Conservation (phyloP, 139 green algal genomes). For the Chloropicon primus region DNA sequence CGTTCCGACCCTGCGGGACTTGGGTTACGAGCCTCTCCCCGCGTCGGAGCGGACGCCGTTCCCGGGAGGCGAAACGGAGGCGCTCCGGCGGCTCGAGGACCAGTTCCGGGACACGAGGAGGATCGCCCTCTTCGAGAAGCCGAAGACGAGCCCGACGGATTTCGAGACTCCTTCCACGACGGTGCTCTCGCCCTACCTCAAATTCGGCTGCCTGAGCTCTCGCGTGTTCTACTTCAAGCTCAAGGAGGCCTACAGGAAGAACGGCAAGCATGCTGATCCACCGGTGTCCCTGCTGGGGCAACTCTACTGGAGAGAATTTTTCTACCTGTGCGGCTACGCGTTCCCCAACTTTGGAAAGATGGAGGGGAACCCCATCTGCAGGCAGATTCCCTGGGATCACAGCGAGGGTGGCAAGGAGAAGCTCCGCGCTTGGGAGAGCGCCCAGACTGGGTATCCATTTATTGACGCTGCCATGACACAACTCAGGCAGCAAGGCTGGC, state of each 20-base stretch:
- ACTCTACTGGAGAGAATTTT: constrained; percentile 66
- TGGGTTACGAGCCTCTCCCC: constrained; percentile 33
- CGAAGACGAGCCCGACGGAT: constrained; percentile 7
- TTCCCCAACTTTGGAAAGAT: constrained; percentile 73
- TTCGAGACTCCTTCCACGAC: constrained; percentile 52
- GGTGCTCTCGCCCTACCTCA: constrained; percentile 78
- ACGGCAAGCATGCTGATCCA: constrained; percentile 52
- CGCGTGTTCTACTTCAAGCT: constrained; percentile 15
- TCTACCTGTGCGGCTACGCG: constrained; percentile 37
- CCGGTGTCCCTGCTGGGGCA: constrained; percentile 65
- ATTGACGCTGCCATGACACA: constrained; percentile 90
- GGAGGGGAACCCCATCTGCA: constrained; percentile 78
- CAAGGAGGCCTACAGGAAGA: constrained; percentile 12
- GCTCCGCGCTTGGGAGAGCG: constrained; percentile 27
- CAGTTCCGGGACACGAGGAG: constrained; percentile 27
- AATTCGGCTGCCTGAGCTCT: constrained; percentile 49
- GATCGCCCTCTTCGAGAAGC: constrained; percentile 38
- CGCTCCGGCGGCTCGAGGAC: constrained; percentile 38
- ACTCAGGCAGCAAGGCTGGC: constrained; percentile 48
- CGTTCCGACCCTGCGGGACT: constrained; percentile 46
- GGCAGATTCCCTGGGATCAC: constrained; percentile 34
- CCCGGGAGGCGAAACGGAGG: constrained; percentile 58
- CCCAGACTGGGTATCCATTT: constrained; percentile 47
- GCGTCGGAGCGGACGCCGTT: background rate
- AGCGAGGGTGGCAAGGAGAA: constrained; percentile 54